Base-by-base conservation (phyloP, 2,329 filamentous ascomycete species). In the Xylariaceae sp. region DNA sequence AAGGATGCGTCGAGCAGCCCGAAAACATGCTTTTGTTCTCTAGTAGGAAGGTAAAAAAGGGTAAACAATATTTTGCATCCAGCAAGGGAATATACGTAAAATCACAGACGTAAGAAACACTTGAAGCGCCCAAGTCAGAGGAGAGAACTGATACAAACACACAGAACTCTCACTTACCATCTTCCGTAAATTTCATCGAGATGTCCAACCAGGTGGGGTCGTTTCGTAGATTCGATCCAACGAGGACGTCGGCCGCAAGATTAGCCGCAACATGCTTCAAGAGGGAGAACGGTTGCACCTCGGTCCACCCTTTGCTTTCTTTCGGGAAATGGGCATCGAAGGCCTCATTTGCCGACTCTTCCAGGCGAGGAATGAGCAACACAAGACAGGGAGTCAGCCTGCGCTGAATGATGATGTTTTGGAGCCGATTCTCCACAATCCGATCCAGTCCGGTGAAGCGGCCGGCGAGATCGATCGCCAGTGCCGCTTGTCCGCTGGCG, bases 361-460 rank as follows among this genome's bases (percentile, higher is more conserved):
- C 39, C 18, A 52, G 6, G 6, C 6, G 1, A 9, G 49, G 32
- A 2, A 30, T 26, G 6, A 52, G 13, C 2, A 24, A 6, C 3
- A 8, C 5, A 24, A 57, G 24, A 0, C 26, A 18, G 2, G 55
- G 45, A 5, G 55, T 54, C 3, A 58, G 41, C 26, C 37, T 58
- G 2, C 50, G 41, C 16, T 58, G 55, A 1, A 58, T 32, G 18
- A 58, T 48, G 10, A n/a, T 27, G 10, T 48, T 26, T 8, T 54
- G 50, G 2, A 54, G 46, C n/a, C 39, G 35, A 20, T 24, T 51
- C n/a, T 54, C 40, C 2, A 58, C 13, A 5, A 58, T 42, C 6
- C 37, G 11, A 10, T 53, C 24, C 1, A 53, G 11, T 1, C 50
- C 50, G 6, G 49, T 53, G 41, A 21, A 57, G 2, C 11, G 11